These are phyloP conservation scores for Coemansia sp. DNA, from an alignment of 192 early-diverging fungal species.

Conservation along the genomic window DNA sequence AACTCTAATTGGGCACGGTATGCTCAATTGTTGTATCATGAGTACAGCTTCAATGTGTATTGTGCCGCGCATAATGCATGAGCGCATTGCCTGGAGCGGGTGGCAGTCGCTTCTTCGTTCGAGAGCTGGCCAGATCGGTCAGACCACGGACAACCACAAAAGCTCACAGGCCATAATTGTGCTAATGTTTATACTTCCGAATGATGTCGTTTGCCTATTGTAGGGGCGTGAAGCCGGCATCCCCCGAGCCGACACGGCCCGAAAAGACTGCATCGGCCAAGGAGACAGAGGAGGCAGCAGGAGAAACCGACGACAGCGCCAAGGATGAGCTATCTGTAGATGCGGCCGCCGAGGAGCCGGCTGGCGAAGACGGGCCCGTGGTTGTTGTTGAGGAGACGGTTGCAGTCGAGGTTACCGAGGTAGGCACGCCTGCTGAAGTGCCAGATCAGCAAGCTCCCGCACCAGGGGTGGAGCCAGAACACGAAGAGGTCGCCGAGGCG, in stretches of 20 bases:
- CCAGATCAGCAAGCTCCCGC: no score
- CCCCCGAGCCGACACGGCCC: conserved; percentile 24
- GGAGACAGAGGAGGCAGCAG: conserved; percentile 2
- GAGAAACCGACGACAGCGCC: no score
- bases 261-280: conserved; percentile 20
- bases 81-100: background rate
- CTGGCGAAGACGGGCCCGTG: no score
- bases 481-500: conserved; percentile 14
- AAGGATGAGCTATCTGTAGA: no score
- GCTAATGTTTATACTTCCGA: background rate
- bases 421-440: no score
- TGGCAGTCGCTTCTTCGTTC: no score
- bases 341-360: no score
- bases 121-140: no score
- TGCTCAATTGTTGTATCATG: background rate
- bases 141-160: no score
- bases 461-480: conserved; percentile 18
- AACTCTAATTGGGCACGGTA: conserved; percentile 1
- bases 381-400: no score
- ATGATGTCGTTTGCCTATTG: background rate
- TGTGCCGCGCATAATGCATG: conserved; percentile 8
- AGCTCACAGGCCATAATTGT: background rate
- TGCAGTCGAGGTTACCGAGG: no score
- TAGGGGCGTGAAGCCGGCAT: conserved; percentile 39
- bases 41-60: conserved; percentile 9